Evolutionary conservation across 768 basidiomycete genomes (phyloP).

Genomic region (Chiua virens): DNA sequence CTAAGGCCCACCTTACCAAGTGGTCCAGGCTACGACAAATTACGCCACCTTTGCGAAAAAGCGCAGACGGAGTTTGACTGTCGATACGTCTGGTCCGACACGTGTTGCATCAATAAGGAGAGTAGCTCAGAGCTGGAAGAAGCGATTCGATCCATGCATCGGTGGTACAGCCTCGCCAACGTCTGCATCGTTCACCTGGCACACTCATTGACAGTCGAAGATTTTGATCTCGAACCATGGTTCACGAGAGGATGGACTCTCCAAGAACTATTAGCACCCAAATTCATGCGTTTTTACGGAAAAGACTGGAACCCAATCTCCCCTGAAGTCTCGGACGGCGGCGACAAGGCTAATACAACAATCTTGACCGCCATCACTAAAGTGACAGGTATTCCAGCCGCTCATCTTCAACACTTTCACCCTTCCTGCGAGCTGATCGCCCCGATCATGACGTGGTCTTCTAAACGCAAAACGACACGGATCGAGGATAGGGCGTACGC

Average conservation of each 20-base stretch:
- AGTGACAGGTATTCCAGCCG: constrained; percentile 3
- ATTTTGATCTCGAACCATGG: constrained; percentile 14
- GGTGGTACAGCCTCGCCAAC: constrained; percentile 17
- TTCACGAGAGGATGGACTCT: constrained; percentile 15
- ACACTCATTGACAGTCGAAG: constrained; percentile 8
- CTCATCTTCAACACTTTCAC: not conserved
- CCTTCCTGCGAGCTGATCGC: constrained; percentile 7
- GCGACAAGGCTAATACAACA: constrained; percentile 4
- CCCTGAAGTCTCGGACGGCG: not conserved
- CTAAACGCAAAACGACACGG: constrained; percentile 8
- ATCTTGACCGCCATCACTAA: constrained; percentile 1
- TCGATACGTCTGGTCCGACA: constrained; percentile 14
- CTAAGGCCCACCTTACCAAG: not conserved
- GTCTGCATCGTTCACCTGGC: constrained; percentile 17
- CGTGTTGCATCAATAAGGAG: not conserved
- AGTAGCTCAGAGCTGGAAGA: constrained; percentile 13
- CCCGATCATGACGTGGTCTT: constrained; percentile 10
- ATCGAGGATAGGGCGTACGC: constrained; percentile 8
- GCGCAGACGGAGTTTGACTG: constrained; percentile 3
- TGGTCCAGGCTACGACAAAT: constrained; percentile 9
- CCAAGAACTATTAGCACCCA: constrained; percentile 15
- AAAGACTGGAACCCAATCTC: constrained; percentile 11
- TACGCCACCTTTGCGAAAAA: constrained; percentile 5
- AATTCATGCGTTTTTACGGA: constrained; percentile 11
- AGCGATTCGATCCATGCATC: constrained; percentile 14